These are phyloP conservation scores for Trichophyton verrucosum DNA, from an alignment of 2,329 filamentous ascomycete species.

Conservation along the genomic window DNA sequence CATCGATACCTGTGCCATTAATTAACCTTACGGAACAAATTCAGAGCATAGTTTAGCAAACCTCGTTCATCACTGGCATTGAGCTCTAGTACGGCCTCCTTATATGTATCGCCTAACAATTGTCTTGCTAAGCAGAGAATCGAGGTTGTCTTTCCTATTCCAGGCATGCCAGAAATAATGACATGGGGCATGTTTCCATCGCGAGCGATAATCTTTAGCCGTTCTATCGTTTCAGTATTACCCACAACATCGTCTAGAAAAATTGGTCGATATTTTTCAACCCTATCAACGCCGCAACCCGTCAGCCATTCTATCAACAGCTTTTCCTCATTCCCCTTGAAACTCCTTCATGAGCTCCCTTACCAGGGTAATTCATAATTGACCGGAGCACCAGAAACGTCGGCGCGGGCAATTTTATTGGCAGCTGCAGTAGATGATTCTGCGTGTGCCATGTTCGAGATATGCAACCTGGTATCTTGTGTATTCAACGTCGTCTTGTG, in stretches of 20 bases:
- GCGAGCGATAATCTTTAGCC: constrained; percentile 93
- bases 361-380: constrained; percentile 41
- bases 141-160: constrained; percentile 96
- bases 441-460: constrained; percentile 30
- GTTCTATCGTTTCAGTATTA: constrained; percentile 94
- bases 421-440: constrained; percentile 37
- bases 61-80: constrained; percentile 94
- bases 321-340: background rate
- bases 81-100: constrained; percentile 90
- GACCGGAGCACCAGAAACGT: constrained; percentile 28
- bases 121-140: constrained; percentile 87
- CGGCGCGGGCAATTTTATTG: constrained; percentile 30
- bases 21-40: background rate
- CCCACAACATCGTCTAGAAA: constrained; percentile 95
- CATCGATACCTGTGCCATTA: constrained; percentile 61
- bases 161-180: constrained; percentile 98
- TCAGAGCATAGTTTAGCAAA: constrained; percentile 18
- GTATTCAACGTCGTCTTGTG: background rate
- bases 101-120: constrained; percentile 83
- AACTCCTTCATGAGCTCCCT: background rate
- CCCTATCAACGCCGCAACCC: constrained; percentile 46
- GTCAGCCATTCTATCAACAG: background rate
- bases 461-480: background rate
- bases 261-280: constrained; percentile 92
- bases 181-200: constrained; percentile 99